These are phyloP conservation scores for Cercospora sesami DNA, from an alignment of 2,329 filamentous ascomycete species.

Conservation along the genomic window DNA sequence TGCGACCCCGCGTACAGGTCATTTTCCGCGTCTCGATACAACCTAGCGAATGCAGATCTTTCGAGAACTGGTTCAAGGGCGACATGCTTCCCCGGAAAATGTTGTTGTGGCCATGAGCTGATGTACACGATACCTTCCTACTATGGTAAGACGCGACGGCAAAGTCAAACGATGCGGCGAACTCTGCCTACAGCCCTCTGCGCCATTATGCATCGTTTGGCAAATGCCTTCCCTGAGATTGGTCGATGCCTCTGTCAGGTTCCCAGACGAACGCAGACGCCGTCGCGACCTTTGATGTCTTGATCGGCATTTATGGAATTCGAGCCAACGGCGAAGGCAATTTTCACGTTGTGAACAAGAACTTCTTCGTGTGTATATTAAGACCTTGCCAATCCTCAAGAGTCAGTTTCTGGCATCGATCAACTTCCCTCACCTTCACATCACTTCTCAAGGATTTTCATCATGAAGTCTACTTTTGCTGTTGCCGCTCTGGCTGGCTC, in stretches of 20 bases:
- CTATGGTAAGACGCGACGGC: neutral
- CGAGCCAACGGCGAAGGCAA: neutral
- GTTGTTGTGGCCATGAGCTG: neutral
- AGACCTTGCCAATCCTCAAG: neutral
- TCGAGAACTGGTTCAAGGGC: neutral
- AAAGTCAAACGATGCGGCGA: neutral
- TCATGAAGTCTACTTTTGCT: slow-evolving; percentile 15
- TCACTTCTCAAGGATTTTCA: neutral
- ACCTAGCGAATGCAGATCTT: neutral
- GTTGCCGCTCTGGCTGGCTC: slow-evolving; percentile 18
- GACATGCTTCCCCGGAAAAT: neutral
- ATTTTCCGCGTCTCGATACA: neutral
- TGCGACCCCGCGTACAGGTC: neutral
- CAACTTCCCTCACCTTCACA: neutral
- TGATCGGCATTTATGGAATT: neutral
- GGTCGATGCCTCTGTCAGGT: neutral
- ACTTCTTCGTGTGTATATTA: neutral
- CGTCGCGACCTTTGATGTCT: neutral
- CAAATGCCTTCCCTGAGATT: slow-evolving; percentile 1
- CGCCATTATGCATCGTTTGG: slow-evolving; percentile 3
- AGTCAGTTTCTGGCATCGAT: neutral
- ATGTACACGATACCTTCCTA: neutral
- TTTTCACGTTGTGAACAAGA: neutral
- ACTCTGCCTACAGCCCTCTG: neutral
- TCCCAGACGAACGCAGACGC: neutral